Evolutionary conservation across 169 alveolate species (phyloP).

Genomic region (Plasmodium relictum): DNA sequence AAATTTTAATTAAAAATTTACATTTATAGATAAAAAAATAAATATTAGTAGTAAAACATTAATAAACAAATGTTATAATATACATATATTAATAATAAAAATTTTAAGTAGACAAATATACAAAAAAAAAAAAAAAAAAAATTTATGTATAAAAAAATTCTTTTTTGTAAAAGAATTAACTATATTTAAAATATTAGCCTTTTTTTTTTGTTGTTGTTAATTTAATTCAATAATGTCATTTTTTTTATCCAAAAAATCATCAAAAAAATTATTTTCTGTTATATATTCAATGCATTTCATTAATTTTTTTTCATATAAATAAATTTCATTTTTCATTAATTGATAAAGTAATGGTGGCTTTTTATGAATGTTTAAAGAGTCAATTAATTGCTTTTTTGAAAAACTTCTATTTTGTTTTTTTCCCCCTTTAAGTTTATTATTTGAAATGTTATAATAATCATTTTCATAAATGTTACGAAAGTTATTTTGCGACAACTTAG

Average conservation of each 20-base stretch:
- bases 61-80: too few relatives aligned
- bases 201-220: not conserved
- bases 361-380: slow-evolving; percentile 65
- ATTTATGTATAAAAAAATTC: not conserved
- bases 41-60: too few relatives aligned
- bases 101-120: not conserved
- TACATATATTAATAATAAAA: not conserved
- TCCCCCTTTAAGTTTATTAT: not conserved
- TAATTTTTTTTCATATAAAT: slow-evolving; percentile 50
- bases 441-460: slow-evolving; percentile 27
- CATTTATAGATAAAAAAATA: too few relatives aligned
- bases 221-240: slow-evolving; percentile 7
- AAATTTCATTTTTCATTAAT: slow-evolving; percentile 72
- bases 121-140: not conserved
- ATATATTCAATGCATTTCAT: slow-evolving; percentile 58
- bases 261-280: slow-evolving; percentile 65
- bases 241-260: slow-evolving; percentile 7
- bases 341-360: slow-evolving; percentile 69
- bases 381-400: slow-evolving; percentile 8
- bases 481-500: slow-evolving; percentile 9
- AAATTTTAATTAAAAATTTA: too few relatives aligned
- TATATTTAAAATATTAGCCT: not conserved
- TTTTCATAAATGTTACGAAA: slow-evolving; percentile 38
- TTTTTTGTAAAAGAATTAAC: not conserved
- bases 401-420: not conserved